A percentile compares a stretch with the other conserved stretches of the same genome.
These are phyloP conservation scores for Cladophialophora yegresii DNA, from an alignment of 2,329 filamentous ascomycete genomes.

Conservation along the genomic window DNA sequence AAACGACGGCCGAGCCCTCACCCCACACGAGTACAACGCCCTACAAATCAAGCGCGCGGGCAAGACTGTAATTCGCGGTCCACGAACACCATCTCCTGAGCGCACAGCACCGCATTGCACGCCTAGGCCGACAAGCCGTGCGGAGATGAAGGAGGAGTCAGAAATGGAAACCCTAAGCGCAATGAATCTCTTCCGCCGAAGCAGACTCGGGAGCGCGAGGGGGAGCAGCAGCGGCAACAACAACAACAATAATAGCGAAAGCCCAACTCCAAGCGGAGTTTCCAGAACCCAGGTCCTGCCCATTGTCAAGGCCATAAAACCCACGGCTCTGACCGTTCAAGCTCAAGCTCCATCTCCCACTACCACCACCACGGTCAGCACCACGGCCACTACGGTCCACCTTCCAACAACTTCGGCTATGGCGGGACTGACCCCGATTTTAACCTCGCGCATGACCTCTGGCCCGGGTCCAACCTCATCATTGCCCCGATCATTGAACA, in stretches of 20 bases:
- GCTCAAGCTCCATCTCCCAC: neutral
- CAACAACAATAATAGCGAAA: neutral
- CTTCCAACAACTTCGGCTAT: no score
- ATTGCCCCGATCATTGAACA: neutral
- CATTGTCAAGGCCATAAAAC: no score
- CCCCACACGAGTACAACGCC: neutral
- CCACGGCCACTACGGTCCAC: neutral
- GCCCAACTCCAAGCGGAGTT: no score
- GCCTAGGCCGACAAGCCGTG: neutral
- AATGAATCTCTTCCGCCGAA: neutral
- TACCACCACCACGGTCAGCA: no score
- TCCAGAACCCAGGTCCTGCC: no score
- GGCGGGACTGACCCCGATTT: no score
- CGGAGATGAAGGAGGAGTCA: neutral
- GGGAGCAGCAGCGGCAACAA: neutral
- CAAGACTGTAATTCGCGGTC: neutral
- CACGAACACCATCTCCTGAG: neutral
- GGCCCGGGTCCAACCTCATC: neutral
- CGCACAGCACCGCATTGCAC: neutral
- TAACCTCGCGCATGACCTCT: no score
- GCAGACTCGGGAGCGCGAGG: neutral
- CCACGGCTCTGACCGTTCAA: neutral
- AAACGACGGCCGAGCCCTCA: neutral
- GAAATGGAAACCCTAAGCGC: neutral
- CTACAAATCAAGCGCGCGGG: constrained; percentile 6